Evolutionary conservation across 345 rosid genomes (phyloP).

Genomic region (Stellera chamaejasme): DNA sequence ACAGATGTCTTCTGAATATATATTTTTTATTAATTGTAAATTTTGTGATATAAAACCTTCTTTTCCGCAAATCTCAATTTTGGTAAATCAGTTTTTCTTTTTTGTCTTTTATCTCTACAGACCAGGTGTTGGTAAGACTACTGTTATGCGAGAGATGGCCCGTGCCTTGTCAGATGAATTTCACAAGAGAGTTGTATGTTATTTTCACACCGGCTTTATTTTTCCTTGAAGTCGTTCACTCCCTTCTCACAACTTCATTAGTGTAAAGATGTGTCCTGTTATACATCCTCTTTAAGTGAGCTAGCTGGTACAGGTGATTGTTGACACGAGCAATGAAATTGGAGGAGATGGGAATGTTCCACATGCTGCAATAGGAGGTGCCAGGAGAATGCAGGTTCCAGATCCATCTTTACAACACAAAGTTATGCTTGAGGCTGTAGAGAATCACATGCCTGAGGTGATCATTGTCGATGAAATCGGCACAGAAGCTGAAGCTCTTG

Average conservation of each 20-base stretch:
- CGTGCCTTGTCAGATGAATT: slow-evolving; percentile 58
- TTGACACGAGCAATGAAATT: slow-evolving; percentile 72
- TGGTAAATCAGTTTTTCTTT: no score
- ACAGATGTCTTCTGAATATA: not conserved
- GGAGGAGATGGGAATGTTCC: slow-evolving; percentile 80
- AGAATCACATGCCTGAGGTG: slow-evolving; percentile 77
- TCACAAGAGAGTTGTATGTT: slow-evolving; percentile 51
- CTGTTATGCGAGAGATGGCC: slow-evolving; percentile 58
- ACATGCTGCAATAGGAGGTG: slow-evolving; percentile 65
- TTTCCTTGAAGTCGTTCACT: not conserved
- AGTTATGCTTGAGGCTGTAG: slow-evolving; percentile 73
- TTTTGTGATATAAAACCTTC: no score
- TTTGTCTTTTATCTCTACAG: slow-evolving; percentile 12
- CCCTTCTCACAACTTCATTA: not conserved
- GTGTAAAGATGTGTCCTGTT: not conserved
- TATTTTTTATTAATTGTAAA: not conserved
- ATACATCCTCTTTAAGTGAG: not conserved
- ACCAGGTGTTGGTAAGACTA: slow-evolving; percentile 78
- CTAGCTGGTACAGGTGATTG: slow-evolving; percentile 34
- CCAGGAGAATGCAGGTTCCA: slow-evolving; percentile 74
- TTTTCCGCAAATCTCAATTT: no score
- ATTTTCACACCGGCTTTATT: not conserved
- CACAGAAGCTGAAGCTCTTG: slow-evolving; percentile 60
- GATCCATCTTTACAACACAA: slow-evolving; percentile 53
- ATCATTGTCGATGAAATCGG: slow-evolving; percentile 66